A percentile compares a stretch with the other conserved stretches of the same genome.
Conservation (phyloP, 768 basidiomycete genomes). For the Pleurotus eryngii region DNA sequence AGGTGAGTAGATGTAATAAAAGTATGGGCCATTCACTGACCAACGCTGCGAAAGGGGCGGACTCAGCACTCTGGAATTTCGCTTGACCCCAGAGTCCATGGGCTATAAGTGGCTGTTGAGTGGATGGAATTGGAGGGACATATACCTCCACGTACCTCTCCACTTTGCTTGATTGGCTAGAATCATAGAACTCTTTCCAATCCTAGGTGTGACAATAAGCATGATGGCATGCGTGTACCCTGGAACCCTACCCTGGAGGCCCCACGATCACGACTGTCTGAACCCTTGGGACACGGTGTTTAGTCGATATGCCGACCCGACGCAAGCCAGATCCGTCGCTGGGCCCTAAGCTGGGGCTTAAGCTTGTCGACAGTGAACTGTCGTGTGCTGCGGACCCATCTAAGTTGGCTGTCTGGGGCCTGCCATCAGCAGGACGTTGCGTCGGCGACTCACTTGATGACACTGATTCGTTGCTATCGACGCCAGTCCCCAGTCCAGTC, state of each 20-base stretch:
- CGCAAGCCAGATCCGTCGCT: slow-evolving; percentile 37
- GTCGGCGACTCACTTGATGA: slow-evolving; percentile 42
- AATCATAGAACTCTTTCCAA: slow-evolving; percentile 76
- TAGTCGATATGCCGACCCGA: slow-evolving; percentile 39
- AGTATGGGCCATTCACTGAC: slow-evolving; percentile 28
- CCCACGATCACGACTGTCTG: slow-evolving; percentile 63
- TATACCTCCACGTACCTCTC: slow-evolving; percentile 43
- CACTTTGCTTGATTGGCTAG: slow-evolving; percentile 70
- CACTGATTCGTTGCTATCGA: slow-evolving; percentile 40
- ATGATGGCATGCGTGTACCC: background rate
- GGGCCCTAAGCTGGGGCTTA: slow-evolving; percentile 32
- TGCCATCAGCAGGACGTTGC: slow-evolving; percentile 14
- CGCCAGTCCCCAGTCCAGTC: slow-evolving; percentile 18
- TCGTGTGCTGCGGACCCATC: slow-evolving; percentile 17
- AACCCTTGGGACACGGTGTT: slow-evolving; percentile 43
- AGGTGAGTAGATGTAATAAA: background rate
- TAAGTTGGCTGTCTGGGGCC: slow-evolving; percentile 14
- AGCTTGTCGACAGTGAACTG: slow-evolving; percentile 23
- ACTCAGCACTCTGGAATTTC: slow-evolving; percentile 63
- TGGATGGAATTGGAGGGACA: background rate
- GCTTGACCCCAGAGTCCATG: slow-evolving; percentile 79
- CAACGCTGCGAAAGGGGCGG: slow-evolving; percentile 67
- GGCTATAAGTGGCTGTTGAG: slow-evolving; percentile 26
- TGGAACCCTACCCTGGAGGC: slow-evolving; percentile 49
- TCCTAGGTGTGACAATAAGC: slow-evolving; percentile 27